Percentiles rank a stretch among this genome's conserved stretches.
Conservation (phyloP, 225 moss, liverwort and hornwort species). For the Bryum argenteum region DNA sequence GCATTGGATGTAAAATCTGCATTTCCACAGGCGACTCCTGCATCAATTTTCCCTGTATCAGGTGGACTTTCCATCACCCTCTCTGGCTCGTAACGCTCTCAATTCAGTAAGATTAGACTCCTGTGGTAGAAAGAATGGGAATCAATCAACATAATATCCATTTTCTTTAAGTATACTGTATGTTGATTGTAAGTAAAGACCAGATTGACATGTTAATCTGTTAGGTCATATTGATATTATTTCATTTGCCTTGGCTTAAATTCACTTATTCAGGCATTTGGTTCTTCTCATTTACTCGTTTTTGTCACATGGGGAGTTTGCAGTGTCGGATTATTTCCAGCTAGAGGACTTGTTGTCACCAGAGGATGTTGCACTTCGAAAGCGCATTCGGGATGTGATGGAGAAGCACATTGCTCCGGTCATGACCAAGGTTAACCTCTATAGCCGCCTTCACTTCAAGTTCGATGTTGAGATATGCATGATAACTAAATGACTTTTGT, state of each 20-base stretch:
- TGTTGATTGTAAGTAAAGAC: no score
- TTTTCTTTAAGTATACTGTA: no score
- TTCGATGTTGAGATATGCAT: no score
- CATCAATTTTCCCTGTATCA: slow-evolving; percentile 76
- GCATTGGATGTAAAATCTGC: slow-evolving; percentile 74
- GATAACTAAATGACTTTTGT: neutral
- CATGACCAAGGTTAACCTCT: slow-evolving; percentile 65
- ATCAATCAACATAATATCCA: no score
- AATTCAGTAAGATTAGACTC: no score
- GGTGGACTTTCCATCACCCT: slow-evolving; percentile 35
- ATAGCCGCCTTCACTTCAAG: neutral
- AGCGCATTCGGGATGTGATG: slow-evolving; percentile 76
- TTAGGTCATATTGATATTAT: no score
- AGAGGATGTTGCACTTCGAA: slow-evolving; percentile 70
- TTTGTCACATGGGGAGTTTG: slow-evolving; percentile 26
- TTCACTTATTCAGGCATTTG: neutral
- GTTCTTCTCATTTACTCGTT: neutral
- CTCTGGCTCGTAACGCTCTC: neutral
- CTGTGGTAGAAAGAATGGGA: no score
- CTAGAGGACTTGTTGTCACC: slow-evolving; percentile 77
- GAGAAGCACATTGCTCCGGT: slow-evolving; percentile 90
- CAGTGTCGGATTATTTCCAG: slow-evolving; percentile 86
- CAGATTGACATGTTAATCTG: no score
- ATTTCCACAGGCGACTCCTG: slow-evolving; percentile 92
- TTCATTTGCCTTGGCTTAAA: no score